A percentile compares a stretch with the other conserved stretches of the same genome.
Evolutionary conservation across 805 yeast genomes (phyloP).

Genomic region (Helenozyma rhizophorensis): DNA sequence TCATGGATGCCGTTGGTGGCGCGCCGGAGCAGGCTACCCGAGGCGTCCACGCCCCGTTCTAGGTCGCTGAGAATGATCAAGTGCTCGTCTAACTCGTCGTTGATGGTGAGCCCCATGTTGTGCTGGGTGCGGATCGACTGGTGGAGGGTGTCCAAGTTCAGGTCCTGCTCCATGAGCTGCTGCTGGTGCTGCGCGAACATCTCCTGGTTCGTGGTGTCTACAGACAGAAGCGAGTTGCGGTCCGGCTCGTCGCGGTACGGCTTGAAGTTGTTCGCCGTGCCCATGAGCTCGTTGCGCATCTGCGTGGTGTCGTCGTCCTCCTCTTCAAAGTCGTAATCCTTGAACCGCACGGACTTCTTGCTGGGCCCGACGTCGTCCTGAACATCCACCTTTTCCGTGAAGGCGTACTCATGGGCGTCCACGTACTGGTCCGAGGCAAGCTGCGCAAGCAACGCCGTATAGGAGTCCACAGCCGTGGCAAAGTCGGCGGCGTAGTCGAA

Average conservation of each 20-base stretch:
- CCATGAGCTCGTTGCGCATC: slow-evolving; percentile 31
- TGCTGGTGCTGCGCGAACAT: slow-evolving; percentile 42
- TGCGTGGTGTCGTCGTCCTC: slow-evolving; percentile 20
- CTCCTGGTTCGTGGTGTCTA: slow-evolving; percentile 33
- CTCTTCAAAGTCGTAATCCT: slow-evolving; percentile 22
- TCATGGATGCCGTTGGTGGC: slow-evolving; percentile 28
- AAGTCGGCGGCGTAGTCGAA: slow-evolving; percentile 2
- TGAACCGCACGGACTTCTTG: slow-evolving; percentile 35
- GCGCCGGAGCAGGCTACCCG: slow-evolving; percentile 26
- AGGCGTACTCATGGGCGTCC: slow-evolving; percentile 29
- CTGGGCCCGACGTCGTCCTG: slow-evolving; percentile 6
- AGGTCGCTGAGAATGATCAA: slow-evolving; percentile 37
- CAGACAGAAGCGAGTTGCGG: slow-evolving; percentile 17
- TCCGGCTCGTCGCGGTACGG: slow-evolving; percentile 29
- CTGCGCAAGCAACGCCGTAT: slow-evolving; percentile 14
- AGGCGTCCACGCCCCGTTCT: slow-evolving; percentile 37
- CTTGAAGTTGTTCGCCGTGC: slow-evolving; percentile 24
- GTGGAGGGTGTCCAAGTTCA: slow-evolving; percentile 31
- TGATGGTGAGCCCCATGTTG: slow-evolving; percentile 35
- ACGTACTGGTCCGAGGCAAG: slow-evolving; percentile 25
- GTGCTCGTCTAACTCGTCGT: slow-evolving; percentile 40
- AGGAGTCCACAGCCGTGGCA: slow-evolving; percentile 8
- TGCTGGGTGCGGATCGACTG: slow-evolving; percentile 32
- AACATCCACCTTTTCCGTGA: slow-evolving; percentile 2
- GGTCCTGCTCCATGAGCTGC: slow-evolving; percentile 34